phyloP scores from a whole-genome alignment of 108 stramenopile genomes.

The Conticribra weissflogii region DNA sequence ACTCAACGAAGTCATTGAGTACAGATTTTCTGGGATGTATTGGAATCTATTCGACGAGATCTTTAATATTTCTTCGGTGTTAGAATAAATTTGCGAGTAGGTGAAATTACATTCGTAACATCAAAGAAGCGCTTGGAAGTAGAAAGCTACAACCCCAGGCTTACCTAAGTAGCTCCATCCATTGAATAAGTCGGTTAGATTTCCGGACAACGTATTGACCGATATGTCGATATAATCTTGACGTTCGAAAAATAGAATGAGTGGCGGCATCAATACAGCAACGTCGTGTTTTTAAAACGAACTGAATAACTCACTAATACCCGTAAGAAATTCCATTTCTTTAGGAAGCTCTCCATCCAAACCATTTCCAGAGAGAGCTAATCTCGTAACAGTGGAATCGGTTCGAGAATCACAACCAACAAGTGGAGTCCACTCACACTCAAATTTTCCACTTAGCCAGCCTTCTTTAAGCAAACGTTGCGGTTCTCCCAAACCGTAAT shows the following conservation, averaged over 20 bases:
- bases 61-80: conserved; percentile 6
- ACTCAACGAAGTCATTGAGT: conserved; percentile 12
- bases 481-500: conserved; percentile 38
- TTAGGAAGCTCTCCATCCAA: conserved; percentile 35
- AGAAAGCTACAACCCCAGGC: no score
- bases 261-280: neutral
- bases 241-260: neutral
- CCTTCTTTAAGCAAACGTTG: conserved; percentile 12
- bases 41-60: conserved; percentile 21
- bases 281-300: neutral
- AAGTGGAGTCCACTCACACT: conserved; percentile 36
- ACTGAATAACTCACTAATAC: conserved; percentile 15
- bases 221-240: conserved; percentile 9
- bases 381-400: conserved; percentile 17
- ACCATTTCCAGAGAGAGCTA: conserved; percentile 14
- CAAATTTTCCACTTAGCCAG: conserved; percentile 38
- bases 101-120: no score
- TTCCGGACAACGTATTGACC: conserved; percentile 19
- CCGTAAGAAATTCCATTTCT: conserved; percentile 19
- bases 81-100: neutral
- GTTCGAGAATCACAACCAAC: conserved; percentile 43
- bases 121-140: no score
- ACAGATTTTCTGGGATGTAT: conserved; percentile 12
- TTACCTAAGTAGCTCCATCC: conserved; percentile 22
- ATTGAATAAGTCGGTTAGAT: conserved; percentile 8